Conservation (phyloP, 371 early-diverging fungal genomes). For the Zychaea mexicana region DNA sequence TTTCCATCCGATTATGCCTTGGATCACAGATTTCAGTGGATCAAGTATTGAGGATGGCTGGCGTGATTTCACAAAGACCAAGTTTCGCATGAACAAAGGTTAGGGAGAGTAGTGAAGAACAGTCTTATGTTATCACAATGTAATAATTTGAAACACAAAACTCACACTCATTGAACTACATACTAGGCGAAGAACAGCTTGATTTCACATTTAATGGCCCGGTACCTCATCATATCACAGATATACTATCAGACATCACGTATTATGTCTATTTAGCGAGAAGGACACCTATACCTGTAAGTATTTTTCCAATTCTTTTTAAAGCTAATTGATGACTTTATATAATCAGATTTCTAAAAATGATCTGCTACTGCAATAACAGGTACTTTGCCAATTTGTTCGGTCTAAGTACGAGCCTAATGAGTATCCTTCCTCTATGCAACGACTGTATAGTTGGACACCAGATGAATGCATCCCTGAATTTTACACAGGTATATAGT, state of each 20-base stretch:
- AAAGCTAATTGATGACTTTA: too few species aligned
- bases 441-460: slow-evolving; percentile 69
- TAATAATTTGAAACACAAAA: too few species aligned
- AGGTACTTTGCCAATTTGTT: slow-evolving; percentile 69
- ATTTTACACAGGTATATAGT: slow-evolving; percentile 57
- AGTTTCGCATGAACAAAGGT: slow-evolving; percentile 72
- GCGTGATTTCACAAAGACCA: slow-evolving; percentile 69
- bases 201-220: slow-evolving; percentile 72
- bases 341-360: too few species aligned
- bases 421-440: slow-evolving; percentile 69
- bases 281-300: slow-evolving; percentile 64
- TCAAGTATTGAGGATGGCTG: slow-evolving; percentile 53
- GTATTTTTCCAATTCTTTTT: background rate
- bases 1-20: slow-evolving; percentile 75
- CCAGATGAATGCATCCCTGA: slow-evolving; percentile 81
- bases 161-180: background rate
- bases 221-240: slow-evolving; percentile 74
- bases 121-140: background rate
- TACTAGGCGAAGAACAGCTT: slow-evolving; percentile 67
- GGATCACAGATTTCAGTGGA: slow-evolving; percentile 73
- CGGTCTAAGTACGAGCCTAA: slow-evolving; percentile 73
- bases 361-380: too few species aligned
- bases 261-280: slow-evolving; percentile 73
- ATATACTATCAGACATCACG: slow-evolving; percentile 72
- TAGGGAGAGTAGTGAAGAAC: background rate